Conservation (phyloP, 2,329 filamentous ascomycete species). For the Colletotrichum noveboracense region DNA sequence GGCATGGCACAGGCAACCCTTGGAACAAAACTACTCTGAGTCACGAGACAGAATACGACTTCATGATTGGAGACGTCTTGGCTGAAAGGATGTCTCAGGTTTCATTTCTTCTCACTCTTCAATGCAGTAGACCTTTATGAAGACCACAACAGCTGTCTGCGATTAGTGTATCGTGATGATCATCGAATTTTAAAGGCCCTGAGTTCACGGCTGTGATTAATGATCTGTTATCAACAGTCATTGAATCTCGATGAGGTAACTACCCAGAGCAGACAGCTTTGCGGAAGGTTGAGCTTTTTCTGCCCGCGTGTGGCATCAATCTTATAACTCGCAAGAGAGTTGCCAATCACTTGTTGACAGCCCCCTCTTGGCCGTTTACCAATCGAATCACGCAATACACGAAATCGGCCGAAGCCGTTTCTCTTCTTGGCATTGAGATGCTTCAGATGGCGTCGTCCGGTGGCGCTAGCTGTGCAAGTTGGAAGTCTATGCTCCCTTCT, state of each 20-base stretch:
- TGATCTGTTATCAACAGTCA: not conserved
- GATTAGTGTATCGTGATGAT: no score
- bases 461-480: not conserved
- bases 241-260: not conserved
- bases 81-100: not conserved
- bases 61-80: not conserved
- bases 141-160: no score
- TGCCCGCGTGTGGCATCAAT: not conserved
- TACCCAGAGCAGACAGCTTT: not conserved
- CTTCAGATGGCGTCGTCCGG: not conserved
- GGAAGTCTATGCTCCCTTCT: not conserved
- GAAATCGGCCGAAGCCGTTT: not conserved
- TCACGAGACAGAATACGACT: not conserved
- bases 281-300: not conserved
- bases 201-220: not conserved
- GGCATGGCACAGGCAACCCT: no score
- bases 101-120: not conserved
- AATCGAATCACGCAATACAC: not conserved
- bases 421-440: not conserved
- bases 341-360: not conserved
- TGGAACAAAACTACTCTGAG: not conserved
- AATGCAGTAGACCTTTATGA: not conserved
- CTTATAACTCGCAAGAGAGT: not conserved
- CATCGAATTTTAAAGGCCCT: rapidly evolving
- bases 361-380: not conserved